These are phyloP conservation scores for Scutellaria galericulata DNA, from an alignment of 257 asterid species.

Conservation along the genomic window DNA sequence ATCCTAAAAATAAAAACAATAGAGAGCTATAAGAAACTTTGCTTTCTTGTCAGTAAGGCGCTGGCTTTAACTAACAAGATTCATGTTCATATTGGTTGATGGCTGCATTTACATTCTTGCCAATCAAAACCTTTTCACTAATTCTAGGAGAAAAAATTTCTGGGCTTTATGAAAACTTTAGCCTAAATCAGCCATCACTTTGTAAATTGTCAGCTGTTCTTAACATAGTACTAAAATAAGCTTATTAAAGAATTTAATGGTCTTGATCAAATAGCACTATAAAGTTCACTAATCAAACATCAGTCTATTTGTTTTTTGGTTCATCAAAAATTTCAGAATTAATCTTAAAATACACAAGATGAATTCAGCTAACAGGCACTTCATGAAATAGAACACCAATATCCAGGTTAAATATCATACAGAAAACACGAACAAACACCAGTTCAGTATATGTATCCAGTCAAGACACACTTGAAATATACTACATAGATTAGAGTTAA, in stretches of 20 bases:
- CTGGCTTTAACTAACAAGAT: neutral
- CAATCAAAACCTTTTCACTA: constrained; percentile 2
- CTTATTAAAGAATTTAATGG: neutral
- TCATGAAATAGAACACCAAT: neutral
- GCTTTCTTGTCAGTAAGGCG: neutral
- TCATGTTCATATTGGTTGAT: neutral
- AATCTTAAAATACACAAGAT: neutral
- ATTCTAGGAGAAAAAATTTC: neutral
- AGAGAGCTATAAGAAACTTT: constrained; percentile 13
- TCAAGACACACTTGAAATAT: constrained; percentile 33
- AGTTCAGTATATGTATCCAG: neutral
- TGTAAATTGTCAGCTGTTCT: neutral
- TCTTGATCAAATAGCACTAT: neutral
- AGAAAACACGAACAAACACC: constrained; percentile 1
- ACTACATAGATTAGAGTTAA: constrained; percentile 36
- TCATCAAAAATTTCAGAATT: neutral
- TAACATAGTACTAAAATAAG: neutral
- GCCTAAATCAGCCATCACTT: neutral
- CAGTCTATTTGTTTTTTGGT: neutral
- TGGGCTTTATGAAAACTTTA: neutral
- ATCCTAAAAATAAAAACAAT: constrained; percentile 40
- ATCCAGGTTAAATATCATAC: neutral
- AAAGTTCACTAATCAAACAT: neutral
- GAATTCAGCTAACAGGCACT: neutral
- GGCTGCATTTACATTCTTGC: neutral